Percentiles rank a stretch among this genome's conserved stretches.
Evolutionary conservation across 2,329 filamentous ascomycete species (phyloP).

Genomic region (Corynespora cassiicola): DNA sequence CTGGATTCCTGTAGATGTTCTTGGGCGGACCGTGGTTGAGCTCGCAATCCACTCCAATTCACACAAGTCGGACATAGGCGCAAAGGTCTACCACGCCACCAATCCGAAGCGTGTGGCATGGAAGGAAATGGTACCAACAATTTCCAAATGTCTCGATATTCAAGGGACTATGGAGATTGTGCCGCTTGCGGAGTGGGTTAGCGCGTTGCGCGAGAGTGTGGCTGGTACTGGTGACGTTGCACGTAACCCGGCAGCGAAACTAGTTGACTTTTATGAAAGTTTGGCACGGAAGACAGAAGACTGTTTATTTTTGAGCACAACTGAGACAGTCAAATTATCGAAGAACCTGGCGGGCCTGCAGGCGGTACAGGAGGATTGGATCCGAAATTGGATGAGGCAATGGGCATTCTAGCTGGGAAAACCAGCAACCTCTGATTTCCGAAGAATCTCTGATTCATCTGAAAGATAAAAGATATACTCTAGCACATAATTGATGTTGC

Average conservation of each 20-base stretch:
- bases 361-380: neutral
- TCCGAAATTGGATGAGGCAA: slow-evolving; percentile 1
- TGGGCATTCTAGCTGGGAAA: no score
- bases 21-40: neutral
- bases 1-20: slow-evolving; percentile 2
- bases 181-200: neutral
- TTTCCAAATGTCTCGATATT: neutral
- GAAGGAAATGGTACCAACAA: neutral
- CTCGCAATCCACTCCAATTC: neutral
- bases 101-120: slow-evolving; percentile 1
- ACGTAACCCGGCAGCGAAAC: neutral
- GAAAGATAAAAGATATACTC: no score
- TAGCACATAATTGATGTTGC: no score
- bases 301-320: neutral
- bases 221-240: neutral
- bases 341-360: neutral
- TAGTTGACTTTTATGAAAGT: slow-evolving; percentile 1
- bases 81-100: neutral
- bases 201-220: neutral
- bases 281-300: neutral
- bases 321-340: no score
- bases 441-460: no score
- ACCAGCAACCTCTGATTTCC: no score
- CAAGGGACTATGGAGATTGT: neutral
- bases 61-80: neutral